phyloP scores from a whole-genome alignment of 2,329 filamentous ascomycete species.

The Botrytis aclada region DNA sequence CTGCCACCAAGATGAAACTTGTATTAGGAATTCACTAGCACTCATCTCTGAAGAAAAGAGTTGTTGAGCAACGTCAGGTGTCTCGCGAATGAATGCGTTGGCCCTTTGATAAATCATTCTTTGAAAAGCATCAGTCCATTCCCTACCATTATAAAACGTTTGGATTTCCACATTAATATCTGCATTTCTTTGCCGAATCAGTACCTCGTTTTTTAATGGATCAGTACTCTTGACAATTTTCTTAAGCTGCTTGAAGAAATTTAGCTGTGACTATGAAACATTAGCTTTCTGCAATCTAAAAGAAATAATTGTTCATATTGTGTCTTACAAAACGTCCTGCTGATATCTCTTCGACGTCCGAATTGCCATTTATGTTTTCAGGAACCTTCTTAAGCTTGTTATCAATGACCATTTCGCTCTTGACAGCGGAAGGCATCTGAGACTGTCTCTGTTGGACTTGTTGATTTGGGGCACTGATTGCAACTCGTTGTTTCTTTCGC shows the following conservation, averaged over 20 bases:
- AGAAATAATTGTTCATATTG: background rate
- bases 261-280: background rate
- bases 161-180: background rate
- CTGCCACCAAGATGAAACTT: background rate
- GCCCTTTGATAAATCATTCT: background rate
- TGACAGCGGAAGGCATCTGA: background rate
- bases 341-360: constrained; percentile 1
- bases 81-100: background rate
- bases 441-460: background rate
- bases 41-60: background rate
- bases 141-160: background rate
- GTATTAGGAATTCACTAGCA: background rate
- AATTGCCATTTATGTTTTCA: background rate
- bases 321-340: background rate
- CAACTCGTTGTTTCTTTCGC: background rate
- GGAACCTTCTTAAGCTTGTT: background rate
- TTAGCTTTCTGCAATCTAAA: background rate
- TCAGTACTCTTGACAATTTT: background rate
- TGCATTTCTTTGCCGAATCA: background rate
- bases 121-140: background rate
- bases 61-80: background rate
- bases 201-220: background rate
- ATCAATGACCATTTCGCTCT: background rate
- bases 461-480: background rate
- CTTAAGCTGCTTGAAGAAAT: background rate